These are phyloP conservation scores for Fusarium odoratissimum DNA, from an alignment of 2,329 filamentous ascomycete species.

Conservation along the genomic window DNA sequence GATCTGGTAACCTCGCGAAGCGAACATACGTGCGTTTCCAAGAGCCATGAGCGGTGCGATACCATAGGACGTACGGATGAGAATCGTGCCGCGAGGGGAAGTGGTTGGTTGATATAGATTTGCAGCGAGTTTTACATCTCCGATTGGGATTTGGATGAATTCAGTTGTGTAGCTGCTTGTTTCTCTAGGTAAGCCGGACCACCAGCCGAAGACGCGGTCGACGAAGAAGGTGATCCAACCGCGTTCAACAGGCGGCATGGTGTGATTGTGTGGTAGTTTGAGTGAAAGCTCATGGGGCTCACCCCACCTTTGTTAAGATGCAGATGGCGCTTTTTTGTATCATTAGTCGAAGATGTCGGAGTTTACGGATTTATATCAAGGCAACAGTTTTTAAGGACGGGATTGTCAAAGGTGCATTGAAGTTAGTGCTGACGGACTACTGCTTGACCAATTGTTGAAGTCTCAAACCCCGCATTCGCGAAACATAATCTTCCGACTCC, in stretches of 20 bases:
- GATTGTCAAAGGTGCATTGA: not conserved
- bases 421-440: not conserved
- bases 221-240: not conserved
- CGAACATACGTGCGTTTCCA: not conserved
- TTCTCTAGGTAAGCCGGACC: not conserved
- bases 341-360: rapidly evolving
- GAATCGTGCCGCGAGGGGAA: rapidly evolving
- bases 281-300: not conserved
- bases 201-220: not conserved
- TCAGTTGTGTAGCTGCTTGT: not conserved
- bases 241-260: not conserved
- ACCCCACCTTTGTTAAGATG: rapidly evolving
- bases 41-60: not conserved
- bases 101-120: not conserved
- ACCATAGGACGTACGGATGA: not conserved
- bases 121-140: not conserved
- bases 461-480: not conserved
- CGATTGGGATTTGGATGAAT: not conserved
- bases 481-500: not conserved
- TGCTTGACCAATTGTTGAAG: not conserved
- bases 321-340: rapidly evolving
- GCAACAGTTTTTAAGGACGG: not conserved
- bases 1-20: not conserved
- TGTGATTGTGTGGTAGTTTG: rapidly evolving
- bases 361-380: rapidly evolving